Evolutionary conservation across 2,329 filamentous ascomycete species (phyloP).

Genomic region (Aspergillus aculeatinus): DNA sequence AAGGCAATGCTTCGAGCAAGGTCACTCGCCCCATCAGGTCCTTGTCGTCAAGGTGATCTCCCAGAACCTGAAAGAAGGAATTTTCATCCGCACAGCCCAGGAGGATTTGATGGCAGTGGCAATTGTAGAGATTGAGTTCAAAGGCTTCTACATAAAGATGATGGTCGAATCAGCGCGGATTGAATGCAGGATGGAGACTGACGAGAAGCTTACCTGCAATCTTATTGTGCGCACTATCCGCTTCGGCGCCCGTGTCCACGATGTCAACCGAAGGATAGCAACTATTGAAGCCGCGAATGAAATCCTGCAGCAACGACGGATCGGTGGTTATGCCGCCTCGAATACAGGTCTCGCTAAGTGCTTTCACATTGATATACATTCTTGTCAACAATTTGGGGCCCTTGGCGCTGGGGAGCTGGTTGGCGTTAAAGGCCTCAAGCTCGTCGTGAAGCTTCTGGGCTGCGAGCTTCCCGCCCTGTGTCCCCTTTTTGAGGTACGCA

Average conservation of each 20-base stretch:
- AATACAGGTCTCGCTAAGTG: conserved; percentile 50
- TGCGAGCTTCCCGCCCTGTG: conserved; percentile 54
- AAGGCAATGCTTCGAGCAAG: conserved; percentile 57
- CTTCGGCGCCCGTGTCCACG: conserved; percentile 48
- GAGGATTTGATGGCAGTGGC: conserved; percentile 61
- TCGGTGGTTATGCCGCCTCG: conserved; percentile 48
- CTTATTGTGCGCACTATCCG: conserved; percentile 50
- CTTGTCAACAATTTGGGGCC: conserved; percentile 52
- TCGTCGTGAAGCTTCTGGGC: conserved; percentile 50
- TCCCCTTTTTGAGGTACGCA: conserved; percentile 50
- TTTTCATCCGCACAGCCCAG: conserved; percentile 60
- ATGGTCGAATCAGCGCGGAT: conserved; percentile 24
- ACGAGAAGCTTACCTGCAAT: conserved; percentile 43
- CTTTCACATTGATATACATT: conserved; percentile 56
- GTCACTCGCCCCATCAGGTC: conserved; percentile 51
- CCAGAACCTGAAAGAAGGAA: conserved; percentile 54
- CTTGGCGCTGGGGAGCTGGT: conserved; percentile 43
- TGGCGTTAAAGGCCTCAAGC: conserved; percentile 46
- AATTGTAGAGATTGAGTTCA: conserved; percentile 56
- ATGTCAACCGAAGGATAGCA: conserved; percentile 53
- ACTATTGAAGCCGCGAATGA: conserved; percentile 57
- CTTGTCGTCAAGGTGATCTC: conserved; percentile 49
- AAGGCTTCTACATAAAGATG: conserved; percentile 48
- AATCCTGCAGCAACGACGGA: conserved; percentile 48
- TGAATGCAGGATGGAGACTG: conserved; percentile 2